Evolutionary conservation across 495 filamentous ascomycete species (phyloP).

Genomic region (Penicillium robsamsonii): DNA sequence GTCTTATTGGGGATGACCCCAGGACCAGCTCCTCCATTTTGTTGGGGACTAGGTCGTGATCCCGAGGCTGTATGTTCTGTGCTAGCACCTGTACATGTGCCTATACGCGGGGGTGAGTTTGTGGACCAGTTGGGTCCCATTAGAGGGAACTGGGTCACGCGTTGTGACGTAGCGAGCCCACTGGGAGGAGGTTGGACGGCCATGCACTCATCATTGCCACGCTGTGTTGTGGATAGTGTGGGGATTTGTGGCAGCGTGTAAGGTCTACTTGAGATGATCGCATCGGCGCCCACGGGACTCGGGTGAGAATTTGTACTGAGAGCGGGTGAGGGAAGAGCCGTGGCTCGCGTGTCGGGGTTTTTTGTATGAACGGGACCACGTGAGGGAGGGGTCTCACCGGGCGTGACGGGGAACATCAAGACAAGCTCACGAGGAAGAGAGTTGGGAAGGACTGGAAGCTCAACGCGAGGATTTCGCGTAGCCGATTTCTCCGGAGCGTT

Average conservation of each 20-base stretch:
- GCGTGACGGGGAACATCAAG: slow-evolving; percentile 30
- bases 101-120: neutral
- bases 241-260: slow-evolving; percentile 24
- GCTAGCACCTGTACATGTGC: neutral
- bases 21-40: neutral
- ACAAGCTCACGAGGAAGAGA: neutral
- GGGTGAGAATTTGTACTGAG: slow-evolving; percentile 18
- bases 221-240: neutral
- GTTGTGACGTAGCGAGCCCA: neutral
- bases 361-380: neutral
- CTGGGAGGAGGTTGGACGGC: neutral
- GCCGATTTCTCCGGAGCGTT: neutral
- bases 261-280: slow-evolving; percentile 49
- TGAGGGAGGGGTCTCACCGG: slow-evolving; percentile 14
- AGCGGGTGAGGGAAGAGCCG: slow-evolving; percentile 20
- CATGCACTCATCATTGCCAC: slow-evolving; percentile 1
- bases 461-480: neutral
- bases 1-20: neutral
- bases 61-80: neutral
- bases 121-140: neutral
- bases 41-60: neutral
- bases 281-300: slow-evolving; percentile 13
- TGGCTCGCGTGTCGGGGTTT: slow-evolving; percentile 7
- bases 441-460: neutral
- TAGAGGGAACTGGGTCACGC: neutral